Evolutionary conservation across 179 eudicot species (phyloP).

Genomic region (Kewa caespitosa): DNA sequence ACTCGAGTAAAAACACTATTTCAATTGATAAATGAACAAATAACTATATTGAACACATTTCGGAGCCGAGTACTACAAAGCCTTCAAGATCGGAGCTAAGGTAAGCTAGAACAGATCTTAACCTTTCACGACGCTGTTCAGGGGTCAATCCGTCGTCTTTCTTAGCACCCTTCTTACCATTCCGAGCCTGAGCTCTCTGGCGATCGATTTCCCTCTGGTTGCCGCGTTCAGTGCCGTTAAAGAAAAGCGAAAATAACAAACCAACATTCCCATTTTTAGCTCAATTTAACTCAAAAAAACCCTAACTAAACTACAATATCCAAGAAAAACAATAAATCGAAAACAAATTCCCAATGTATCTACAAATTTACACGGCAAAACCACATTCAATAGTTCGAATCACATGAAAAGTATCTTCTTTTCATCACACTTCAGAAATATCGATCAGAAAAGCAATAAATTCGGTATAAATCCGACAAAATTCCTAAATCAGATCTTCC

Average conservation of each 20-base stretch:
- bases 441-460: background rate
- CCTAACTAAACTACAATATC: background rate
- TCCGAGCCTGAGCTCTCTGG: conserved; percentile 35
- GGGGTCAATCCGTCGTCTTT: conserved; percentile 42
- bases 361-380: background rate
- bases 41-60: too few relatives aligned
- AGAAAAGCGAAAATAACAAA: background rate
- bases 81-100: too few relatives aligned
- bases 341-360: background rate
- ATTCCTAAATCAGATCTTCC: too few relatives aligned
- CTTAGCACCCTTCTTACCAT: conserved; percentile 24
- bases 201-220: conserved; percentile 45
- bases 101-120: too few relatives aligned
- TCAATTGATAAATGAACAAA: too few relatives aligned
- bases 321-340: background rate
- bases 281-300: too few relatives aligned
- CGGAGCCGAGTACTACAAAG: too few relatives aligned
- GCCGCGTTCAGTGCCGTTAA: conserved; percentile 34
- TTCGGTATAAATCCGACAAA: background rate
- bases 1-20: too few relatives aligned
- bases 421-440: too few relatives aligned
- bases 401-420: background rate
- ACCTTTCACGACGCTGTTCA: conserved; percentile 42
- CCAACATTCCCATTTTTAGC: background rate
- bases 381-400: background rate